Percentiles rank a stretch among this genome's conserved stretches.
phyloP scores from a whole-genome alignment of 2,329 filamentous ascomycete species.

The Penicillium sp. region DNA sequence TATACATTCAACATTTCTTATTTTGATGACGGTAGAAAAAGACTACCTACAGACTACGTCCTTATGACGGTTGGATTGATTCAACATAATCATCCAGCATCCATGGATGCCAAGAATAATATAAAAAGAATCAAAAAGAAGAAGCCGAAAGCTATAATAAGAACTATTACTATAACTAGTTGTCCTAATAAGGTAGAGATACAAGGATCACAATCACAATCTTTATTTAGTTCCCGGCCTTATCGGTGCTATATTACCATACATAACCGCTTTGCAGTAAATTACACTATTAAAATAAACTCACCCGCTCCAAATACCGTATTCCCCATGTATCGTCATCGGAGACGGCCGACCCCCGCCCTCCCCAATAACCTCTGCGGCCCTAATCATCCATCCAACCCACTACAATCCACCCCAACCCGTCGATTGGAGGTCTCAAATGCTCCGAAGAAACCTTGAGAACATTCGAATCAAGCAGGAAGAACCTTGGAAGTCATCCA shows the following conservation, averaged over 20 bases:
- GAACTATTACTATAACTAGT: too few species aligned
- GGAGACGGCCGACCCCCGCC: slow-evolving; percentile 28
- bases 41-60: neutral
- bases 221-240: neutral
- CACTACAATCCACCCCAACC: neutral
- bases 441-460: neutral
- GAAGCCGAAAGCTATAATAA: too few species aligned
- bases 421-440: neutral
- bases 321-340: slow-evolving; percentile 6
- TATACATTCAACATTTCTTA: slow-evolving; percentile 34
- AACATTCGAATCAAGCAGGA: slow-evolving; percentile 11
- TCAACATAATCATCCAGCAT: slow-evolving; percentile 10
- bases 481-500: neutral
- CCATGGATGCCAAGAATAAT: neutral
- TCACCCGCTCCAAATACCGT: neutral
- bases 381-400: neutral
- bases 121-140: neutral
- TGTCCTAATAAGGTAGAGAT: too few species aligned
- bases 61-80: neutral
- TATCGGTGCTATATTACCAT: slow-evolving; percentile 12
- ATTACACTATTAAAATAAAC: neutral
- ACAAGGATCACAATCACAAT: neutral
- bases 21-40: slow-evolving; percentile 2
- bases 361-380: neutral
- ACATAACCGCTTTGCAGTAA: neutral